These are phyloP conservation scores for Yarrowia osloensis DNA, from an alignment of 805 yeast species.

Conservation along the genomic window DNA sequence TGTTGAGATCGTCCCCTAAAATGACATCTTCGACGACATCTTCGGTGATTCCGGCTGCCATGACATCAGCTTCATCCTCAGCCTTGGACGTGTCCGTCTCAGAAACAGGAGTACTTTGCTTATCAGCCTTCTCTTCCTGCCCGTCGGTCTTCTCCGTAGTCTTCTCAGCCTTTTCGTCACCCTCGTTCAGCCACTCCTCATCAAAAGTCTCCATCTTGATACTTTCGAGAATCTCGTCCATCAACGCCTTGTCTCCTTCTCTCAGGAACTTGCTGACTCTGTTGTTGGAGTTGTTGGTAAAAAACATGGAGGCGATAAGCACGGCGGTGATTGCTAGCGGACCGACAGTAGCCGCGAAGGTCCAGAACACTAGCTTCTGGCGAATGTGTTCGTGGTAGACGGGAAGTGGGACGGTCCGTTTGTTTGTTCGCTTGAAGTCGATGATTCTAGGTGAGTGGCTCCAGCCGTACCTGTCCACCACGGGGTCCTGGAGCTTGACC, in stretches of 20 bases:
- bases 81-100: background rate
- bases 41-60: constrained; percentile 9
- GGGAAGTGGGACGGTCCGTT: background rate
- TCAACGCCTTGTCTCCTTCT: constrained; percentile 16
- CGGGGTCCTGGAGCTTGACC: constrained; percentile 3
- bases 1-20: constrained; percentile 15
- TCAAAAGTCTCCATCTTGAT: constrained; percentile 12
- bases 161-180: background rate
- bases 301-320: constrained; percentile 25
- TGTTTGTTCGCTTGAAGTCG: constrained; percentile 12
- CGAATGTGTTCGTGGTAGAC: constrained; percentile 9
- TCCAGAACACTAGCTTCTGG: constrained; percentile 18
- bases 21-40: background rate
- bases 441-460: constrained; percentile 11
- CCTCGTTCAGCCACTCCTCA: constrained; percentile 18
- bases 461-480: constrained; percentile 23
- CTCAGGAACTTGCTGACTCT: constrained; percentile 7
- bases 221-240: constrained; percentile 24
- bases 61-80: background rate
- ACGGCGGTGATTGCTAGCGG: constrained; percentile 17
- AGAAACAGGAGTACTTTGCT: background rate
- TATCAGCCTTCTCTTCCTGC: background rate
- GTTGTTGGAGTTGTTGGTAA: constrained; percentile 6
- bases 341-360: constrained; percentile 6
- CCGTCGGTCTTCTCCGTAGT: background rate